Percentiles rank a stretch among this genome's conserved stretches.
These are phyloP conservation scores for Zygoascus sp. DNA, from an alignment of 1,139 yeast genomes.

Conservation along the genomic window DNA sequence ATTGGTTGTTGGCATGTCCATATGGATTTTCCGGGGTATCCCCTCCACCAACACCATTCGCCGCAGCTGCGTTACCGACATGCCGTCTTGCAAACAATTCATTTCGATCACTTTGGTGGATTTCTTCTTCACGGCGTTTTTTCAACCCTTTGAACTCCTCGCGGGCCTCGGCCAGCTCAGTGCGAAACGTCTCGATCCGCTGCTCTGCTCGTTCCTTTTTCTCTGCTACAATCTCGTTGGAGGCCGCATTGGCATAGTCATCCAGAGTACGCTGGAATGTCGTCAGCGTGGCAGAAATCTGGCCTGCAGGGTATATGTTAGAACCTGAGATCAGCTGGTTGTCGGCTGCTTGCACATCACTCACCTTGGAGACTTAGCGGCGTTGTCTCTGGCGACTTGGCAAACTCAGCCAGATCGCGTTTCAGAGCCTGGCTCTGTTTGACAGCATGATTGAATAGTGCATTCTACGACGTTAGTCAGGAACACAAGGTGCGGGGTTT, in stretches of 20 bases:
- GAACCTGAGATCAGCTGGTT: too few species aligned
- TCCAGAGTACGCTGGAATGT: conserved; percentile 70
- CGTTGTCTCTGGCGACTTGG: conserved; percentile 58
- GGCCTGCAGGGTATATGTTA: conserved; percentile 42
- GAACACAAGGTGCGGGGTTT: too few species aligned
- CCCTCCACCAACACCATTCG: conserved; percentile 1
- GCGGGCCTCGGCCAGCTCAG: conserved; percentile 54
- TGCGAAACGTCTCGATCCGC: conserved; percentile 56
- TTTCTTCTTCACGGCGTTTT: conserved; percentile 55
- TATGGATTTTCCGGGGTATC: conserved; percentile 59
- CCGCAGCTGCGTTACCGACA: conserved; percentile 15
- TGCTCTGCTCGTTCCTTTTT: conserved; percentile 58
- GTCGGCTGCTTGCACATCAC: too few species aligned
- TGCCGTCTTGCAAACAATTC: conserved; percentile 58
- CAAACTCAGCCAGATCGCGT: conserved; percentile 64
- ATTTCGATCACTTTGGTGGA: conserved; percentile 47
- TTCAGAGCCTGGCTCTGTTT: conserved; percentile 74
- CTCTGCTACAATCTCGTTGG: conserved; percentile 55
- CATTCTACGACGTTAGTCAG: conserved; percentile 48
- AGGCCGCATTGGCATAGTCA: conserved; percentile 65
- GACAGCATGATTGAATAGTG: conserved; percentile 82
- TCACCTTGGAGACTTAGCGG: conserved; percentile 69
- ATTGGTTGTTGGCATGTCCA: conserved; percentile 17
- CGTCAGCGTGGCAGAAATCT: conserved; percentile 76
- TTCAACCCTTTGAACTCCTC: conserved; percentile 61